Evolutionary conservation across 2,329 filamentous ascomycete species (phyloP), one percentile per base, ranked within the genome.

Genomic region (Cladosporium sp.): DNA sequence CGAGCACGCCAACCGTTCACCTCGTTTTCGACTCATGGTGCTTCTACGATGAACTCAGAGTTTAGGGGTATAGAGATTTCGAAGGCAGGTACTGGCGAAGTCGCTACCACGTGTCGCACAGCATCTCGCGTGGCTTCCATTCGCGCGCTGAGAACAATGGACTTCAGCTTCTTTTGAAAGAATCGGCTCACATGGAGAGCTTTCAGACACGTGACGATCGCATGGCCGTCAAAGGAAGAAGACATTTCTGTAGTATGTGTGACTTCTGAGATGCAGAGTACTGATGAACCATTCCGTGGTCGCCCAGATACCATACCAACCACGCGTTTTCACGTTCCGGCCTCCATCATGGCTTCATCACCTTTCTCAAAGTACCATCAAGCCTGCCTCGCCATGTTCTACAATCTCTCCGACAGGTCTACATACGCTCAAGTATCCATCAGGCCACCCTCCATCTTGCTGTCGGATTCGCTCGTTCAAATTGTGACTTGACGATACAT

Each of bases 11-110:
- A 28, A 46, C 39, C 8, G 7, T 21, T 25, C 7, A 21, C 30
- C 6, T 56, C 28, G 16, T 34, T 32, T 23, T 46, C 57, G 57
- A 51, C 28, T 61, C 58, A 61, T 61, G 58, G 58, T 23, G 25
- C 46, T n/a, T 28, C 26, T 46, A 54, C 51, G 51, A 30, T 54
- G 51, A 54, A 18, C 5, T 26, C 26, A 32, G 54, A 57, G 21
- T 57, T 57, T 18, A 32, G 16, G 2, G 14, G 53, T 25, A n/a
- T n/a, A 18, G 14, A 8, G 18, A 18, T 10, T 18, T 26, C 28
- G 32, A 36, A 2, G 14, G 51, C 4, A 54, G 26, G 51, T 54
- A 39, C 32, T 39, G 32, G 32, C 32, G 54, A 57, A 7, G 23
- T n/a, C 23, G 30, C 32, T 23, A 30, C n/a, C 21, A 32, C 23